Evolutionary conservation across 495 filamentous ascomycete genomes (phyloP), one percentile per base, ranked within the genome.

Genomic region (Rostrohypoxylon terebratum): DNA sequence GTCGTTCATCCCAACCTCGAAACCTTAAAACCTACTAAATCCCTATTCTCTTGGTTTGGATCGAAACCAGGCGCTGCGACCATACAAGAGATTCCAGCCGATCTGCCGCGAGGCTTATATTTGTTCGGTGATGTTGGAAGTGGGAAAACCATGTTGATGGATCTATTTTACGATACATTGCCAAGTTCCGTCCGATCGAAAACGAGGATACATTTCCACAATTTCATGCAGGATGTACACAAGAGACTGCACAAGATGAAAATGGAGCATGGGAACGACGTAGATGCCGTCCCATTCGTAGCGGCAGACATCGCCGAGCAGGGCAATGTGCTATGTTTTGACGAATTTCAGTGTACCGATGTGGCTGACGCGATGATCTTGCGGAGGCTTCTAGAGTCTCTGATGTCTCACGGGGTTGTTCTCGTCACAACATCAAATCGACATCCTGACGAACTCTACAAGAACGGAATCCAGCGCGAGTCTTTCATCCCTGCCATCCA

Each of bases 61-160:
- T 78, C 84, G 25, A 77, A 83, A 64, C 67, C 78, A 36, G 59
- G 57, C 14, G 73, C 73, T 61, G 45, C 66, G 6, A 51, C 69
- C 1, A 78, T 81, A 13, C 80, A 83, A n/a, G 78, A 82, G 14
- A 89, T 97, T 28, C 90, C 94, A 20, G 77, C 85, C 59, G 86
- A 91, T 71, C 85, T 97, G 7, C 96, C 96, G 0, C 91, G 93
- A 72, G 96, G 96, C 0, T 78, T 98, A 40, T 98, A 98, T 76
- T 91, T 99, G 83, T 98, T 92, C 76, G 96, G 96, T 18, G 96
- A 98, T 79, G 96, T 99, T 9, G 96, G 96, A 21, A 95, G 93
- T 75, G 96, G 96, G 48, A 99, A 99, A 86, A 98, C 96, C 1
- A 99, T 99, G 96, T 83, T 99, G 70, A 98, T 99, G 96, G 96